Evolutionary conservation across 805 yeast genomes (phyloP).

Genomic region (Candida nemodendra): DNA sequence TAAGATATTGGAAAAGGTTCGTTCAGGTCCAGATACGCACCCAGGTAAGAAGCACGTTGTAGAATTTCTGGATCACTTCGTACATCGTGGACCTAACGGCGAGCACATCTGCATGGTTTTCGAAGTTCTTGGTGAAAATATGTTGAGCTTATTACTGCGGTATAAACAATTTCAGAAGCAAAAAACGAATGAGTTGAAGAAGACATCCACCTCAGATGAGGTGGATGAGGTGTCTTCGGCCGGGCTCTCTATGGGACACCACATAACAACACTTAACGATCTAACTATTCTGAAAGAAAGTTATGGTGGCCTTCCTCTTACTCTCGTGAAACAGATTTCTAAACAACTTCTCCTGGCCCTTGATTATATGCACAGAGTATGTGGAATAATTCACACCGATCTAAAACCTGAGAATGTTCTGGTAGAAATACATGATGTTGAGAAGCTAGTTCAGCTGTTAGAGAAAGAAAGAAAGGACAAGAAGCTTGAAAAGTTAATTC

Average conservation of each 20-base stretch:
- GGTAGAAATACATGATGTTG: slow-evolving; percentile 54
- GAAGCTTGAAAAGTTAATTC: slow-evolving; percentile 20
- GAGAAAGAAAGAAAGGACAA: slow-evolving; percentile 36
- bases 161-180: slow-evolving; percentile 40
- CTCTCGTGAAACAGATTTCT: slow-evolving; percentile 53
- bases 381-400: slow-evolving; percentile 73
- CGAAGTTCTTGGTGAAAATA: slow-evolving; percentile 62
- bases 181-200: slow-evolving; percentile 27
- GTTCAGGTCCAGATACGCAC: slow-evolving; percentile 34
- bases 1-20: slow-evolving; percentile 40
- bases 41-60: slow-evolving; percentile 55
- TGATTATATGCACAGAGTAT: slow-evolving; percentile 56
- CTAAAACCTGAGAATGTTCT: slow-evolving; percentile 72
- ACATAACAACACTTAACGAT: slow-evolving; percentile 29
- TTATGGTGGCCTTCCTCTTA: slow-evolving; percentile 54
- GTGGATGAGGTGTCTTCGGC: background rate
- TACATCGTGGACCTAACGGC: slow-evolving; percentile 61
- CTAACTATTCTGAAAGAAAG: slow-evolving; percentile 38
- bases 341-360: slow-evolving; percentile 54
- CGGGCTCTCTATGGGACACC: slow-evolving; percentile 19
- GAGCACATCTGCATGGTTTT: slow-evolving; percentile 65
- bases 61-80: slow-evolving; percentile 53
- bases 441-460: slow-evolving; percentile 44
- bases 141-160: slow-evolving; percentile 48
- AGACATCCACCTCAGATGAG: slow-evolving; percentile 12